These are phyloP conservation scores for Angomonas ambiguus DNA, from an alignment of 208 protist genomes.

Conservation along the genomic window DNA sequence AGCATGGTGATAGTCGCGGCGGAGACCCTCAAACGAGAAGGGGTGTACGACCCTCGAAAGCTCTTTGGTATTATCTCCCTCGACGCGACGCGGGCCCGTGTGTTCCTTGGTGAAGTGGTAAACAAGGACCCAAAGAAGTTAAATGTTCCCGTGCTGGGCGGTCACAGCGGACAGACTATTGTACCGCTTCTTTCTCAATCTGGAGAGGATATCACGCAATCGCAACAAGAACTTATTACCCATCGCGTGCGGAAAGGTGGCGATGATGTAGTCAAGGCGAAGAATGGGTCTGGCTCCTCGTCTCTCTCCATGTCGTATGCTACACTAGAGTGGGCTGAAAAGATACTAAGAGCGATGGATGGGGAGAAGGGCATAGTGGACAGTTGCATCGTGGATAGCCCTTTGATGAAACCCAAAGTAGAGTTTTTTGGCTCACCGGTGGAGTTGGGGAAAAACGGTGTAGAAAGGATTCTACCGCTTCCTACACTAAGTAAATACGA, in stretches of 20 bases:
- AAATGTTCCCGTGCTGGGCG: constrained; percentile 85
- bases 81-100: constrained; percentile 76
- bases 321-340: constrained; percentile 77
- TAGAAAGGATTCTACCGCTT: constrained; percentile 50
- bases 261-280: constrained; percentile 69
- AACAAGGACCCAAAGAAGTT: constrained; percentile 34
- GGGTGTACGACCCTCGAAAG: constrained; percentile 75
- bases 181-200: constrained; percentile 88
- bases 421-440: constrained; percentile 78
- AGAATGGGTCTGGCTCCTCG: constrained; percentile 64
- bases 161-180: constrained; percentile 92
- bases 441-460: constrained; percentile 70
- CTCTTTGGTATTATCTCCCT: constrained; percentile 90
- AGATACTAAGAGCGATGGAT: constrained; percentile 32
- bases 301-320: constrained; percentile 41
- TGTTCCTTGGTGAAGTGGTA: constrained; percentile 49
- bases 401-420: constrained; percentile 35
- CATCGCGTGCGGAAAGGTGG: constrained; percentile 67
- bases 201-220: constrained; percentile 28
- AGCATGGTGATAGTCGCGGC: constrained; percentile 90
- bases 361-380: constrained; percentile 55
- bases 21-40: constrained; percentile 72
- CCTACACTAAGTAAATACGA: constrained; percentile 55
- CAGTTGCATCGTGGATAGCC: constrained; percentile 57
- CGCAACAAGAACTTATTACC: constrained; percentile 55